Conservation (phyloP, 306 rosid species). For the Astragalus membranaceus region DNA sequence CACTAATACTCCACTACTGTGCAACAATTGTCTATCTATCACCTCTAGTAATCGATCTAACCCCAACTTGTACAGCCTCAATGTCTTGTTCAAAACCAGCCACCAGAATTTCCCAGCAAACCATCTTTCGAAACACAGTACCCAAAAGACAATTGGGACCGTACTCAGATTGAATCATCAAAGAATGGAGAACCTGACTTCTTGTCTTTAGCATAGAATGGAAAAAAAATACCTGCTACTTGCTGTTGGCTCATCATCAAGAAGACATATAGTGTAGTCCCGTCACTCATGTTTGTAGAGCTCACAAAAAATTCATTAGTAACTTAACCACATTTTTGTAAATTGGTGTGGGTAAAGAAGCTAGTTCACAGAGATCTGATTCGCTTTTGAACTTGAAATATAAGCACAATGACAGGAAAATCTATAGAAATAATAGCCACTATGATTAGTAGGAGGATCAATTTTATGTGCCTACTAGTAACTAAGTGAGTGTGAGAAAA, state of each 20-base stretch:
- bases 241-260: conserved; percentile 91
- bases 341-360: neutral
- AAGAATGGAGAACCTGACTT: conserved; percentile 70
- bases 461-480: too few relatives aligned
- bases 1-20: conserved; percentile 93
- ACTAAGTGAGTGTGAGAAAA: too few relatives aligned
- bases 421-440: neutral
- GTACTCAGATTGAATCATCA: conserved; percentile 92
- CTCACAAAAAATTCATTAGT: too few relatives aligned
- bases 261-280: conserved; percentile 51
- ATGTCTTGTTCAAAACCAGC: conserved; percentile 99
- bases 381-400: neutral
- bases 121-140: conserved; percentile 76
- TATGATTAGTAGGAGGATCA: neutral
- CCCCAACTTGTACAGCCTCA: conserved; percentile 99
- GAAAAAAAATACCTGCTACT: conserved; percentile 77
- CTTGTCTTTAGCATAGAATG: conserved; percentile 74
- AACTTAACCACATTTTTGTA: neutral
- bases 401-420: neutral
- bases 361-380: neutral
- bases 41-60: conserved; percentile 88
- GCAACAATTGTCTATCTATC: conserved; percentile 93
- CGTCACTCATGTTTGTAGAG: too few relatives aligned
- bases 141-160: conserved; percentile 96
- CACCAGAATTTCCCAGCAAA: conserved; percentile 97